A percentile compares a stretch with the other conserved stretches of the same genome.
Evolutionary conservation across 2,329 filamentous ascomycete species (phyloP).

Genomic region (Penicillium sp.): DNA sequence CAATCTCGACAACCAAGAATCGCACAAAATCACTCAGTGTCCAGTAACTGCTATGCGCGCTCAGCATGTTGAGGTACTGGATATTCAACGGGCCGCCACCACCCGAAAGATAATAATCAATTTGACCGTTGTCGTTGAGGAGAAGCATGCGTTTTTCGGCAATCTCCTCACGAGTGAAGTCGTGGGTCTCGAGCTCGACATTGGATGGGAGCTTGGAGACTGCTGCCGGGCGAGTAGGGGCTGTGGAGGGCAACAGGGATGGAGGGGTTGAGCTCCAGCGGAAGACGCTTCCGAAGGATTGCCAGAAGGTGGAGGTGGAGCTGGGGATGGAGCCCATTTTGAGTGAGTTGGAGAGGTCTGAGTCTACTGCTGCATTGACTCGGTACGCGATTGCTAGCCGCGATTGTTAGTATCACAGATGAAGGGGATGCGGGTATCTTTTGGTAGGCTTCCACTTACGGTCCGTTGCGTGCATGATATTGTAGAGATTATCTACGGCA

Average conservation of each 20-base stretch:
- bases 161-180: conserved; percentile 85
- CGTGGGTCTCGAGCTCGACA: conserved; percentile 90
- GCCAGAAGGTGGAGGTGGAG: conserved; percentile 56
- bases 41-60: conserved; percentile 94
- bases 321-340: conserved; percentile 72
- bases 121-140: conserved; percentile 91
- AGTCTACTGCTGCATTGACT: conserved; percentile 82
- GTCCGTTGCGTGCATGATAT: conserved; percentile 68
- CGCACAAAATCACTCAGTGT: conserved; percentile 75
- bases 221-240: conserved; percentile 50
- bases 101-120: conserved; percentile 79
- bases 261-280: conserved; percentile 43
- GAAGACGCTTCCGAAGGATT: conserved; percentile 56
- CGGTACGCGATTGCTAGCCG: conserved; percentile 68
- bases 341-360: conserved; percentile 64
- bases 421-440: not conserved
- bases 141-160: conserved; percentile 80
- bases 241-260: conserved; percentile 56
- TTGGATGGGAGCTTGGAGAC: conserved; percentile 55
- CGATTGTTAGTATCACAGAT: conserved; percentile 42
- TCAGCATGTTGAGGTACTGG: conserved; percentile 94
- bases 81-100: conserved; percentile 83
- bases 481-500: conserved; percentile 93
- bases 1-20: conserved; percentile 80
- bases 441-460: conserved; percentile 30